These are phyloP conservation scores for Dictyostelium intermedium DNA, from an alignment of 78 protist genomes.

Conservation along the genomic window DNA sequence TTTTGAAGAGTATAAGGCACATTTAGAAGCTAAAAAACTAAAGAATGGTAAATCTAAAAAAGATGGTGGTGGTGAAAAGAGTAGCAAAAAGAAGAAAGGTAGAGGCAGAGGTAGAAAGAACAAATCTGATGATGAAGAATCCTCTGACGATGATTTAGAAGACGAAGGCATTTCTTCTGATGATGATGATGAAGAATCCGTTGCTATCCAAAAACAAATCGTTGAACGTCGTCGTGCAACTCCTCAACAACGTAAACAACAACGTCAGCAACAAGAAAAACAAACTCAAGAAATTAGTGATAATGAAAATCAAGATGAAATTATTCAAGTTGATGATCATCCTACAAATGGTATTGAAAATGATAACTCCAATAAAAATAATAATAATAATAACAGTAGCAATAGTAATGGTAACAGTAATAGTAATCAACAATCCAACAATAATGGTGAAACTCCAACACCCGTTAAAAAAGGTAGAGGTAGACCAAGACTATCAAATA, in stretches of 20 bases:
- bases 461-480: neutral
- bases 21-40: neutral
- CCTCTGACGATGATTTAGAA: neutral
- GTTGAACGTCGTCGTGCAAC: neutral
- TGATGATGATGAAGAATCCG: neutral
- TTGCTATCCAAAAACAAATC: neutral
- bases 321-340: neutral
- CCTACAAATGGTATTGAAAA: neutral
- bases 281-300: neutral
- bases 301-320: neutral
- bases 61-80: neutral
- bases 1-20: slow-evolving; percentile 30
- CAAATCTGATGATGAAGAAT: slow-evolving; percentile 13
- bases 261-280: neutral
- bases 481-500: neutral
- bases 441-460: neutral
- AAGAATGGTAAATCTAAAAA: slow-evolving; percentile 15
- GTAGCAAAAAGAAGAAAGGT: neutral
- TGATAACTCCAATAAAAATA: neutral
- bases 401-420: neutral
- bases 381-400: neutral
- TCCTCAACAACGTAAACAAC: slow-evolving; percentile 5
- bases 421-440: neutral
- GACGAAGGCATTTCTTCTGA: neutral
- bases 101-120: slow-evolving; percentile 49